Evolutionary conservation across 2,329 filamentous ascomycete genomes (phyloP).

Genomic region (Trichoderma harzianum): DNA sequence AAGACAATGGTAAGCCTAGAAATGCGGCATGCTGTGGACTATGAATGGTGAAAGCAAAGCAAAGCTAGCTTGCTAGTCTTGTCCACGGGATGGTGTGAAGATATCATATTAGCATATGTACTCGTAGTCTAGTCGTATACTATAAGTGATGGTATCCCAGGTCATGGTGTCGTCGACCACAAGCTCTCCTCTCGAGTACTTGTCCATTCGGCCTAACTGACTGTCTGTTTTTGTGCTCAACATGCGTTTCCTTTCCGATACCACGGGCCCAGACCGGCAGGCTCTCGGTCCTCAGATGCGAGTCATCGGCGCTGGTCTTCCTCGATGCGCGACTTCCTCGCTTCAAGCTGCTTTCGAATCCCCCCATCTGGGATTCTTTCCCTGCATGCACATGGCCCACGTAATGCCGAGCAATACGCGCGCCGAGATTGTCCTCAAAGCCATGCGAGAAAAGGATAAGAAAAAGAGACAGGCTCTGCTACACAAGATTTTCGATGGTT

Average conservation of each 20-base stretch:
- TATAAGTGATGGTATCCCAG: not conserved
- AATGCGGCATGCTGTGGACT: not conserved
- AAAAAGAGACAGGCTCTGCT: conserved; percentile 30
- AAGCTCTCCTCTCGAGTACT: not conserved
- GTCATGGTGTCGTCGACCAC: not conserved
- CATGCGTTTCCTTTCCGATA: conserved; percentile 25
- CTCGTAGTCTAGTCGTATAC: not conserved
- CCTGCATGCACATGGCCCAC: conserved; percentile 36
- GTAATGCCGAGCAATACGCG: conserved; percentile 26
- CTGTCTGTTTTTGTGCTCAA: not conserved
- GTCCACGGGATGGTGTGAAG: not conserved
- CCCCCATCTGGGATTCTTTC: conserved; percentile 26
- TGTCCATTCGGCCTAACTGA: not conserved
- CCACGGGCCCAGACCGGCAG: conserved; percentile 19
- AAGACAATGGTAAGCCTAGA: not conserved
- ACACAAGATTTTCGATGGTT: conserved; percentile 31
- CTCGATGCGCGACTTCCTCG: conserved; percentile 36
- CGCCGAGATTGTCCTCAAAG: conserved; percentile 26
- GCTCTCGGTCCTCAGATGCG: conserved; percentile 22
- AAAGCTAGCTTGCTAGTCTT: not conserved
- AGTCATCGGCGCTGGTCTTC: conserved; percentile 32
- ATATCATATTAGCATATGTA: not conserved
- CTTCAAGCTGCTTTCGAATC: conserved; percentile 34
- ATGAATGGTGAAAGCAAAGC: not conserved
- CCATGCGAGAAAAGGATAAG: conserved; percentile 29